Percentiles rank a stretch among this genome's conserved stretches.
phyloP scores from a whole-genome alignment of 1,284 basidiomycete species.

The Neonothopanus nambi region DNA sequence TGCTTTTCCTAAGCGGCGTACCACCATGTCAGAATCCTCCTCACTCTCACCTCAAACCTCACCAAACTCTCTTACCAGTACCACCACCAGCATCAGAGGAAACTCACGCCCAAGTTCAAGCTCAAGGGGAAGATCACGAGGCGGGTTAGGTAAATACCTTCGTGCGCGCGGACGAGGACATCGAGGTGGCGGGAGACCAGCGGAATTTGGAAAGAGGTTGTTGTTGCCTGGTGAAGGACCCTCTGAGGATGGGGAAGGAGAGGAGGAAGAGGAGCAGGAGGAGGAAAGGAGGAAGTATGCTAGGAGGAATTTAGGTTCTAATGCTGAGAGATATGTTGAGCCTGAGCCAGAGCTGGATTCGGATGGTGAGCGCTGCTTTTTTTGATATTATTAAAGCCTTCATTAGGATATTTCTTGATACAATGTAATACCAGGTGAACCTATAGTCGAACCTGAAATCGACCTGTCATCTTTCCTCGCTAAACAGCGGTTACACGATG shows the following conservation, averaged over 20 bases:
- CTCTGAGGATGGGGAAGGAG: constrained; percentile 38
- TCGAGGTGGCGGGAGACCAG: too few relatives aligned
- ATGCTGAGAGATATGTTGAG: constrained; percentile 72
- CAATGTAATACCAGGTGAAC: constrained; percentile 60
- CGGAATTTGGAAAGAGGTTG: constrained; percentile 59
- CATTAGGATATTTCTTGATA: too few relatives aligned
- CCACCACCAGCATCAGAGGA: too few relatives aligned
- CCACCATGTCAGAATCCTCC: too few relatives aligned
- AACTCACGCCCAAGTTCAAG: too few relatives aligned
- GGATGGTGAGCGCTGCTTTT: constrained; percentile 48
- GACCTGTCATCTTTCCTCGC: constrained; percentile 69
- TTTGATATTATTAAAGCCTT: too few relatives aligned
- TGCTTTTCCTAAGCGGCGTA: too few relatives aligned
- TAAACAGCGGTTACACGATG: constrained; percentile 54
- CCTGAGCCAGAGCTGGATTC: constrained; percentile 64
- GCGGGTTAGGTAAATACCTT: constrained; percentile 71
- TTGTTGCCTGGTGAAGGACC: too few relatives aligned
- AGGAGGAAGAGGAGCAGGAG: constrained; percentile 49
- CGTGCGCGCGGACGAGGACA: constrained; percentile 64
- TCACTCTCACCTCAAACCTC: too few relatives aligned
- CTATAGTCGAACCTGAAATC: constrained; percentile 67
- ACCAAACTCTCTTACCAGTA: too few relatives aligned
- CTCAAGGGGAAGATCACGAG: constrained; percentile 62
- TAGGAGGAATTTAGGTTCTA: constrained; percentile 59
- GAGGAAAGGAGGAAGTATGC: constrained; percentile 49